Conservation (phyloP, 225 moss, liverwort and hornwort species). For the Pseudisothecium myosuroides region DNA sequence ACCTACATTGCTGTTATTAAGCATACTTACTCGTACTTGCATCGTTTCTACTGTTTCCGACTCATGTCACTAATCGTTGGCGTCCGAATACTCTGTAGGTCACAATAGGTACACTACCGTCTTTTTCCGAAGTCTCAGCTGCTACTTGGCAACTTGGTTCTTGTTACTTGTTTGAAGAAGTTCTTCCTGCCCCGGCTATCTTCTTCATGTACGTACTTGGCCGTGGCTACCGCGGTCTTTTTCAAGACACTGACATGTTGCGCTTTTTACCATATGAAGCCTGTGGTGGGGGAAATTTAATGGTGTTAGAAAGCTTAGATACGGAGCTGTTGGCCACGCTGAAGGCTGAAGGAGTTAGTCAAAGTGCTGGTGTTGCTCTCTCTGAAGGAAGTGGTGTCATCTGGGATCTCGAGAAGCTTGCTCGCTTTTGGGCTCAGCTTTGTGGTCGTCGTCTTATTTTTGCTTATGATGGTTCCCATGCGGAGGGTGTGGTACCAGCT, state of each 20-base stretch:
- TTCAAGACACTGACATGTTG: slow-evolving; percentile 79
- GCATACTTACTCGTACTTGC: not conserved
- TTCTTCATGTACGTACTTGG: slow-evolving; percentile 84
- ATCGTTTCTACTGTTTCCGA: not conserved
- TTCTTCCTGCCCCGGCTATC: slow-evolving; percentile 67
- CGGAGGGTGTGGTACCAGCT: slow-evolving; percentile 38
- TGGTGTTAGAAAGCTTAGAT: slow-evolving; percentile 73
- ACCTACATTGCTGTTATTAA: not conserved
- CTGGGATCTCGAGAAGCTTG: slow-evolving; percentile 80
- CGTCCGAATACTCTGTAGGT: slow-evolving; percentile 27
- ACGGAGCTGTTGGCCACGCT: slow-evolving; percentile 54
- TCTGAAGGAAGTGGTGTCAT: slow-evolving; percentile 70
- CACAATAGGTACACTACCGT: slow-evolving; percentile 56
- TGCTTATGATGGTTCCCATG: slow-evolving; percentile 81
- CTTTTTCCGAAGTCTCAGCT: slow-evolving; percentile 53
- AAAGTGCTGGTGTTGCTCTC: slow-evolving; percentile 24
- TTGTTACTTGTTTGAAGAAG: slow-evolving; percentile 89
- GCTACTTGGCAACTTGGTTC: slow-evolving; percentile 86
- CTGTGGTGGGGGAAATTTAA: slow-evolving; percentile 79
- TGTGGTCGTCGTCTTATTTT: slow-evolving; percentile 72
- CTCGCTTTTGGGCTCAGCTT: slow-evolving; percentile 74
- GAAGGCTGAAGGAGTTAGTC: slow-evolving; percentile 45
- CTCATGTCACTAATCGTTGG: not conserved
- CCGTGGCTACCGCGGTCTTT: slow-evolving; percentile 74
- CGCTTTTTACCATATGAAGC: slow-evolving; percentile 80